Evolutionary conservation across 179 eudicot genomes (phyloP), one percentile per base, ranked within the genome.

Genomic region (Carnegiea gigantea): DNA sequence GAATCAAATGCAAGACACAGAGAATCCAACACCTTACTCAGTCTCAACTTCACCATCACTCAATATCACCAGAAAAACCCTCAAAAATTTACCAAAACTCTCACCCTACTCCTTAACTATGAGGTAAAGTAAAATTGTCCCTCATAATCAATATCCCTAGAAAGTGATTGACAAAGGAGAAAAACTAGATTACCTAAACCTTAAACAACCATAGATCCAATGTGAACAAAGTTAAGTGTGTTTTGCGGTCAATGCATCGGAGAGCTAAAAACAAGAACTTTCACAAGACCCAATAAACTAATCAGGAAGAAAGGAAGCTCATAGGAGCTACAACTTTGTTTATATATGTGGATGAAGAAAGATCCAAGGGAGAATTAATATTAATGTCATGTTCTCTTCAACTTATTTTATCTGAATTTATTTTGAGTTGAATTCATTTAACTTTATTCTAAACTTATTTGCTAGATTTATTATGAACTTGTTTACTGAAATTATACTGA

Each of bases 21-120:
- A 78, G 87, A 85, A 77, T 92, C 93, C 77, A 93, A 83, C 57
- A 89, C 81, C 78, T 85, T 92, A 79, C 94, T 91, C 79, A 93
- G 65, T 65, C 88, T 90, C 76, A 93, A 80, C 89, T 79, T 93
- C 83, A 89, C 87, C 94, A 89, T 90, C 20, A 67, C 14, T 62
- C 44, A 40, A 40, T 62, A 62, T 67, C 18, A 21, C 30, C 28
- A 67, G 44, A 40, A 40, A 40, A 40, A 7, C 44, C 44, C 9
- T 40, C 44, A 40, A 3, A 60, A 60, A 21, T 8, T 21, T 46
- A 44, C 46, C 21, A 46, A 44, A 26, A 60, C 14, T 17, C 18
- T 23, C 26, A 59, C 65, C 57, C 64, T 71, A 46, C 48, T 40
- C 33, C 40, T 18, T 24, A 73, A n/a, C 64, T 62, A n/a, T 62